These are phyloP conservation scores for Globisporangium ultimum DNA, from an alignment of 352 stramenopile species.

Conservation along the genomic window DNA sequence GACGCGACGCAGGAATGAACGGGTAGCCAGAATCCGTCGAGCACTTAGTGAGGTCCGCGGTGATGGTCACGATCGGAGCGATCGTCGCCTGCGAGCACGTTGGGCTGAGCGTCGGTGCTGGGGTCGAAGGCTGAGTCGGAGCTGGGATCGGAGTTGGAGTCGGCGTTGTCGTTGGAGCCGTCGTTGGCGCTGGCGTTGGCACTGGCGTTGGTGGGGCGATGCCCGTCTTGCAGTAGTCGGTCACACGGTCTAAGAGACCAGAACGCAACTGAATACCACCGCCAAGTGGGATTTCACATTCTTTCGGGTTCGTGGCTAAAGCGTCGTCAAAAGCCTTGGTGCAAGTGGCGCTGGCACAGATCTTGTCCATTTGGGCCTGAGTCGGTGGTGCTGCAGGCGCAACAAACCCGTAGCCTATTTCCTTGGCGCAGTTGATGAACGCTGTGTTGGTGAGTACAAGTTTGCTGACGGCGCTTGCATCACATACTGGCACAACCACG, in stretches of 20 bases:
- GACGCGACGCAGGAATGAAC: slow-evolving; percentile 20
- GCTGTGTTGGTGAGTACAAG: slow-evolving; percentile 7
- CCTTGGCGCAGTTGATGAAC: slow-evolving; percentile 6
- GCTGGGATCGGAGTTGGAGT: slow-evolving; percentile 1
- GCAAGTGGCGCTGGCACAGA: slow-evolving; percentile 7
- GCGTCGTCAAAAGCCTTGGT: slow-evolving; percentile 8
- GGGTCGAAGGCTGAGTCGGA: slow-evolving; percentile 7
- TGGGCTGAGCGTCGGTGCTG: background rate
- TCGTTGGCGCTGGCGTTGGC: background rate
- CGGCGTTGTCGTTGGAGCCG: background rate
- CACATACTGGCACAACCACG: background rate
- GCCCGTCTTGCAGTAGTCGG: no score
- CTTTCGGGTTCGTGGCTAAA: slow-evolving; percentile 4
- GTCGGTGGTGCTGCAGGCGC: background rate
- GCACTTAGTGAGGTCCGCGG: slow-evolving; percentile 5
- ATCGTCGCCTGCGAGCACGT: slow-evolving; percentile 1
- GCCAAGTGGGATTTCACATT: slow-evolving; percentile 2
- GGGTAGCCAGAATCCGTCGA: slow-evolving; percentile 11
- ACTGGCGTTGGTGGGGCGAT: no score
- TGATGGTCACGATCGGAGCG: slow-evolving; percentile 7
- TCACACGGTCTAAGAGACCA: no score
- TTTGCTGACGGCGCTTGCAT: background rate
- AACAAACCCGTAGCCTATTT: slow-evolving; percentile 4
- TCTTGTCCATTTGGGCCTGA: slow-evolving; percentile 10
- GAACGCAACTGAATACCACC: no score